Evolutionary conservation across 192 early-diverging fungal genomes (phyloP).

Genomic region (Coemansia guatemalensis): DNA sequence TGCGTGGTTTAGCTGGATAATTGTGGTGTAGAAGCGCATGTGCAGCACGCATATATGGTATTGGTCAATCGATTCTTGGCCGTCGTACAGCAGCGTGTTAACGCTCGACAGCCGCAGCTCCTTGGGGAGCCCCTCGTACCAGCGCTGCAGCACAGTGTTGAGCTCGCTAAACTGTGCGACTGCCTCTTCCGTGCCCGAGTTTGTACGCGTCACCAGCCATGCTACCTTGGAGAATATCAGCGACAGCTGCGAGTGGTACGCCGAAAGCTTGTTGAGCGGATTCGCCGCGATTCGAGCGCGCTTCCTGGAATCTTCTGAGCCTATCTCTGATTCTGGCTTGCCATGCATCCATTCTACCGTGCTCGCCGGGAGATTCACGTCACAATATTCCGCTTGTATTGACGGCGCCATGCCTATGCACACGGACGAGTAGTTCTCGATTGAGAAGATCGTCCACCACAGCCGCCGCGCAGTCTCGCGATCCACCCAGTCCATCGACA

Average conservation of each 20-base stretch:
- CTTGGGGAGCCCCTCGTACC: constrained; percentile 54
- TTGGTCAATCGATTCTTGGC: constrained; percentile 37
- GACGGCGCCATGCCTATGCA: constrained; percentile 52
- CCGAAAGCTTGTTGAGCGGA: constrained; percentile 39
- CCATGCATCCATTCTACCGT: constrained; percentile 44
- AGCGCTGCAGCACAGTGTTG: constrained; percentile 49
- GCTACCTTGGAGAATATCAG: constrained; percentile 55
- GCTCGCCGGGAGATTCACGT: constrained; percentile 44
- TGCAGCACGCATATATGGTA: constrained; percentile 45
- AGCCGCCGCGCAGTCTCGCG: constrained; percentile 51
- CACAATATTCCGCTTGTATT: constrained; percentile 53
- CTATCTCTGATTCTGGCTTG: constrained; percentile 5
- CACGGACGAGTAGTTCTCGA: constrained; percentile 54
- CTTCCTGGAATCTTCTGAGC: constrained; percentile 14
- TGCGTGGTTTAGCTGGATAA: constrained; percentile 54
- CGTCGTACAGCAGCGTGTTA: constrained; percentile 38
- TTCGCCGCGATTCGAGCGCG: constrained; percentile 24
- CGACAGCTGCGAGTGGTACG: constrained; percentile 53
- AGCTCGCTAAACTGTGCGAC: constrained; percentile 49
- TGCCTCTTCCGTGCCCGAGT: constrained; percentile 28
- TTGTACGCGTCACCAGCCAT: constrained; percentile 51
- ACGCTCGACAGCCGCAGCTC: constrained; percentile 48
- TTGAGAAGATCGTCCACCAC: constrained; percentile 52
- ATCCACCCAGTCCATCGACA: constrained; percentile 50
- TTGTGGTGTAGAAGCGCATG: constrained; percentile 47